Base-by-base conservation (phyloP, 768 basidiomycete genomes). In the Hygrocybe punicea region DNA sequence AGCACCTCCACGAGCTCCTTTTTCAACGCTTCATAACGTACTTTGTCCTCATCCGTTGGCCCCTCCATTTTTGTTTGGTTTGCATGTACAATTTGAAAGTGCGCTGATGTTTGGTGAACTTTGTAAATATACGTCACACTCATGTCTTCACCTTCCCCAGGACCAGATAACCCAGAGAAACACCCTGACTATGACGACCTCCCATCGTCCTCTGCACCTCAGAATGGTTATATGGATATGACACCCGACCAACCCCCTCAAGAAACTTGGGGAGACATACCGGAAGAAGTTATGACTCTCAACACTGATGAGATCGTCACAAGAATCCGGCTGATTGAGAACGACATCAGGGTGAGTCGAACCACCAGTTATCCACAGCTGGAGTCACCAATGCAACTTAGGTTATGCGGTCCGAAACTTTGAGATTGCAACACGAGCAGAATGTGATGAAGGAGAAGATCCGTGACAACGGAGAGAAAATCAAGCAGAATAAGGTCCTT, bases 401-500 rank as follows among this genome's bases (percentile, higher is more conserved):
- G 94, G 93, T 99, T 63, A 97, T 99, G 90, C 85, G 91, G 64
- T 96, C 93, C 63, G 97, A 98, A 75, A 93, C 88, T 9, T 77
- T 90, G 61, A 84, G 97, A 51, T 74, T 99, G 55, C 86, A 91
- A 65, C 96, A 98, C 69, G 97, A 98, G 71, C 91, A 96, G 73
- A 89, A 77, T 63, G 87, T 89, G 62, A 98, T 99, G 97, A 89
- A 92, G 69, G 95, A 98, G 79, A 97, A 96, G 81, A 97, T 99
- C 67, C 85, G 92, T 53, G 97, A 99, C 69, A 99, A 98, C 61
- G 87, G 89, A 46, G 93, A 97, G 75, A 98, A 98, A 77, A 91
- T 99, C 62, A 97, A 97, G 74, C 96, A 99, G 83, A 98, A 99
- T 75, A 98, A 98, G 74, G 93, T 97, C 11, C 77, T 99, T 42